Percentiles rank a stretch among this genome's conserved stretches.
Evolutionary conservation across 768 basidiomycete genomes (phyloP).

Genomic region (Boletus fagicola): DNA sequence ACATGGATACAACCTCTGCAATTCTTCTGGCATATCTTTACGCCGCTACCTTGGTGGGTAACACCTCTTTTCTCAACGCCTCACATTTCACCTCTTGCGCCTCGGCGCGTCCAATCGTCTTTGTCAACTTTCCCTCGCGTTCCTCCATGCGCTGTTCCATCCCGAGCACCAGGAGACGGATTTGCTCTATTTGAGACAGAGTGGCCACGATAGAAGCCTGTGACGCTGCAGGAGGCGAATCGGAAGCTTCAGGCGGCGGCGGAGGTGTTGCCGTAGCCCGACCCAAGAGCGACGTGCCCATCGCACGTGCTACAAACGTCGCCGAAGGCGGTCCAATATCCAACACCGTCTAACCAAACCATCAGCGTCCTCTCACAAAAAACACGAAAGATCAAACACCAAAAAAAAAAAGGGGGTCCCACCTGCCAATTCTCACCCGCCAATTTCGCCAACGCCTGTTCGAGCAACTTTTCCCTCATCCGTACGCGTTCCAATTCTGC

Average conservation of each 20-base stretch:
- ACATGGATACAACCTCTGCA: constrained; percentile 6
- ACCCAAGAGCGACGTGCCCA: constrained; percentile 29
- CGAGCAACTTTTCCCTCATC: constrained; percentile 72
- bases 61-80: constrained; percentile 41
- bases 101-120: constrained; percentile 61
- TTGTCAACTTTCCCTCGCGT: constrained; percentile 59
- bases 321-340: constrained; percentile 37
- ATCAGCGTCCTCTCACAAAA: not conserved
- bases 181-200: constrained; percentile 63
- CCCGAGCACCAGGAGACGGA: constrained; percentile 65
- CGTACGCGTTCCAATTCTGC: constrained; percentile 69
- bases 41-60: constrained; percentile 20
- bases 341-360: constrained; percentile 27
- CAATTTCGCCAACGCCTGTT: constrained; percentile 65
- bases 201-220: constrained; percentile 39
- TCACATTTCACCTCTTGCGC: constrained; percentile 56
- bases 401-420: too few species aligned
- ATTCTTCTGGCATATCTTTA: constrained; percentile 1
- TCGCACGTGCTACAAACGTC: constrained; percentile 28
- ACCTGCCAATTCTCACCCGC: constrained; percentile 87
- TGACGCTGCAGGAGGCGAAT: constrained; percentile 18
- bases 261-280: constrained; percentile 21
- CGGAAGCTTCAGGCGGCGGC: constrained; percentile 14
- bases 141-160: constrained; percentile 71
- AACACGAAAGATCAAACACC: too few species aligned